Evolutionary conservation across 2,329 filamentous ascomycete genomes (phyloP), one percentile per base, ranked within the genome.

Genomic region (Dothistroma septosporum): DNA sequence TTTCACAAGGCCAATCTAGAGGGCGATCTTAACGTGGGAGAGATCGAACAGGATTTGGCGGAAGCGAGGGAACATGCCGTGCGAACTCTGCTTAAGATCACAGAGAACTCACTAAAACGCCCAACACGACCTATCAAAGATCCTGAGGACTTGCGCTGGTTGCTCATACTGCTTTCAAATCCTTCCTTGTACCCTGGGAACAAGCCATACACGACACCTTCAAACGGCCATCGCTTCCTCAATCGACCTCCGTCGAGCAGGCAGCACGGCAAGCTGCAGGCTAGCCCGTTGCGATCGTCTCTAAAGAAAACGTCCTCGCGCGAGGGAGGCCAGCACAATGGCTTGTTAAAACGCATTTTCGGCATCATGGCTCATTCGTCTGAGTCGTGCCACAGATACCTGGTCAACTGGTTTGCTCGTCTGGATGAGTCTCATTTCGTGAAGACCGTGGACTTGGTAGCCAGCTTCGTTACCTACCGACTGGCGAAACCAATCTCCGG

Each of bases 321-420:
- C 19, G 76, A 76, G 19, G 80, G 84, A 28, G 87, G 87, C 1
- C 85, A 90, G 61, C 89, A 96, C 74, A 92, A 90, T 2, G 89
- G 88, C 4, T 88, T 96, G 57, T 85, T 95, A 68, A 96, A 96
- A 74, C 85, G 92, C 41, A 87, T 95, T 44, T 75, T 96, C 28
- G 92, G 92, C 0, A 77, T 96, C 10, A 72, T 96, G 24, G 88
- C 91, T 1, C 91, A 95, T 72, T 80, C 90, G 12, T 83, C 90
- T 0, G 84, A 85, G 60, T 83, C 88, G 60, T 92, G 89, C 66
- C 92, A 96, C 68, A 87, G 88, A 57, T 85, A 89, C 67, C 76
- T 96, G 28, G 85, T 92, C 10, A 83, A 83, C 7, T 96, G 91
- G 91, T 87, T 95, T 68, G 85, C 89, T 12, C 83, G 85, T 52